A percentile compares a stretch with the other conserved stretches of the same genome.
These are phyloP conservation scores for Sporothrix protearum DNA, from an alignment of 2,329 filamentous ascomycete genomes.

Conservation along the genomic window DNA sequence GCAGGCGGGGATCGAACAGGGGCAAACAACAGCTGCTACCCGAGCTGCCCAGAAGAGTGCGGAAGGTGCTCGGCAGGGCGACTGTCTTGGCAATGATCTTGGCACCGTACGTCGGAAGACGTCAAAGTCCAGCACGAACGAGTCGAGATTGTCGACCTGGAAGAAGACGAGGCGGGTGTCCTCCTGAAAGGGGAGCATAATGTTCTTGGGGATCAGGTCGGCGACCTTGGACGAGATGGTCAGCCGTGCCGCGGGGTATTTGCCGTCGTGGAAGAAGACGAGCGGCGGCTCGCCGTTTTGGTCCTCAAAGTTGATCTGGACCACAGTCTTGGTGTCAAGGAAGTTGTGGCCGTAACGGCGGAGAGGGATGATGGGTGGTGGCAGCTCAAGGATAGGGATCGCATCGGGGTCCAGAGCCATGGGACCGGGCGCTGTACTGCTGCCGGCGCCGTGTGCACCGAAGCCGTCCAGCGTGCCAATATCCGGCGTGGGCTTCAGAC, in stretches of 20 bases:
- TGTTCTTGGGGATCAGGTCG: conserved; percentile 92
- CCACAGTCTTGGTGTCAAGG: conserved; percentile 92
- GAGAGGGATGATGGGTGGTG: conserved; percentile 92
- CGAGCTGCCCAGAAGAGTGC: conserved; percentile 67
- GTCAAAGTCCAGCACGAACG: conserved; percentile 93
- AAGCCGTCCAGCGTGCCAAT: conserved; percentile 16
- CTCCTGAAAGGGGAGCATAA: conserved; percentile 93
- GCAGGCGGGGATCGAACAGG: conserved; percentile 84
- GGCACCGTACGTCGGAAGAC: conserved; percentile 94
- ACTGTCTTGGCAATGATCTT: conserved; percentile 97
- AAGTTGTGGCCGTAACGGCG: conserved; percentile 97
- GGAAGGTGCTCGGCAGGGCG: conserved; percentile 83
- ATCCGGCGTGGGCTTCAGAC: conserved; percentile 35
- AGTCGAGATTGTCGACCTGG: conserved; percentile 89
- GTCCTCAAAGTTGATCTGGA: conserved; percentile 87
- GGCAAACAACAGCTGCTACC: conserved; percentile 78
- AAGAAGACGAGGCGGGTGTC: conserved; percentile 92
- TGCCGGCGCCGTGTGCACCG: conserved; percentile 43
- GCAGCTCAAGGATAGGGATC: conserved; percentile 86
- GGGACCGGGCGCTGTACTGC: conserved; percentile 51
- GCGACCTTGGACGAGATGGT: conserved; percentile 96
- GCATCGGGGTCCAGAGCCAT: conserved; percentile 77
- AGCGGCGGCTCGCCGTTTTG: conserved; percentile 71
- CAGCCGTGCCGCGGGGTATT: conserved; percentile 89
- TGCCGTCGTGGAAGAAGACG: conserved; percentile 93